These are phyloP conservation scores for Cyberlindnera euphorbiiphila DNA, from an alignment of 805 yeast genomes.

Conservation along the genomic window DNA sequence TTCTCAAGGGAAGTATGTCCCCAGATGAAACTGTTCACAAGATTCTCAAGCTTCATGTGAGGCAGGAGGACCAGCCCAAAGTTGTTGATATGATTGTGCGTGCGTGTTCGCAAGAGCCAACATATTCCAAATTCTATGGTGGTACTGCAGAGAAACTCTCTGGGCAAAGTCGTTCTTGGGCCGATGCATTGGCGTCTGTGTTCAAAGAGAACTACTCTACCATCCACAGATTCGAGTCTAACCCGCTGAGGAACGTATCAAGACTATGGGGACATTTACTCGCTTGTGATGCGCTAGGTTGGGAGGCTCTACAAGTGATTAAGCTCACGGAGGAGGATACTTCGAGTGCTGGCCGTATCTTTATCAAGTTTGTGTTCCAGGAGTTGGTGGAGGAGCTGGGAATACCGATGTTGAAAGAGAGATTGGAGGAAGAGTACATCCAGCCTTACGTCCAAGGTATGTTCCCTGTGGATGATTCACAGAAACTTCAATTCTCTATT, in stretches of 20 bases:
- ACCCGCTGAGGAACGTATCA: constrained; percentile 73
- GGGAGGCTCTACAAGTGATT: constrained; percentile 55
- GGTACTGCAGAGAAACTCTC: constrained; percentile 66
- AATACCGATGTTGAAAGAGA: constrained; percentile 40
- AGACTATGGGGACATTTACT: constrained; percentile 83
- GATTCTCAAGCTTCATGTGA: constrained; percentile 48
- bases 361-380: constrained; percentile 75
- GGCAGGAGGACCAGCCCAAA: constrained; percentile 41
- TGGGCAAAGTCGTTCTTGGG: constrained; percentile 53
- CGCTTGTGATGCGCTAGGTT: constrained; percentile 62
- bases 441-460: constrained; percentile 49
- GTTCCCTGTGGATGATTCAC: constrained; percentile 56
- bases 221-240: constrained; percentile 66
- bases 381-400: constrained; percentile 81
- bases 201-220: constrained; percentile 55
- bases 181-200: constrained; percentile 42
- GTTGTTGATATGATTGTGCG: constrained; percentile 72
- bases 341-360: constrained; percentile 75
- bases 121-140: constrained; percentile 84
- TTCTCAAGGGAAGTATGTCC: constrained; percentile 85
- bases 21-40: constrained; percentile 93
- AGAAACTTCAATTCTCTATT: constrained; percentile 68
- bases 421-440: constrained; percentile 51
- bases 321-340: constrained; percentile 67
- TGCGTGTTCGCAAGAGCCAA: constrained; percentile 80